Conservation (phyloP, 208 protist genomes). For the Acanthamoeba pearcei region DNA sequence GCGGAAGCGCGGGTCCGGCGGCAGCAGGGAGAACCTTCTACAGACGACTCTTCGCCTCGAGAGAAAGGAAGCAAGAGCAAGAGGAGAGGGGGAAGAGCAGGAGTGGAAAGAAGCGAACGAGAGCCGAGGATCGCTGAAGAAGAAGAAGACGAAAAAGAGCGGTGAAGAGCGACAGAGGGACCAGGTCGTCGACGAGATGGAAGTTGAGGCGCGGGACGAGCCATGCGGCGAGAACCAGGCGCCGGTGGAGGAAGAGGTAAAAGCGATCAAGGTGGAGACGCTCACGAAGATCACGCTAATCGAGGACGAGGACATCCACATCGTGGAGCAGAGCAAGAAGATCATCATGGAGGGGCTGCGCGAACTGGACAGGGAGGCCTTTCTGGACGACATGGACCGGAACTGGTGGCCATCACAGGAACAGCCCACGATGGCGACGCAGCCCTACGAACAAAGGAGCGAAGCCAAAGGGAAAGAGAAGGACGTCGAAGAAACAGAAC, state of each 20-base stretch:
- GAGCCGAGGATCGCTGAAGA: background rate
- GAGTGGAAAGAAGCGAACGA: background rate
- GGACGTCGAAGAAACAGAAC: background rate
- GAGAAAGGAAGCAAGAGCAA: background rate
- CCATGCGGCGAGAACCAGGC: background rate
- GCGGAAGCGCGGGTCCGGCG: background rate
- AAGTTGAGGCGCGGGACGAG: background rate
- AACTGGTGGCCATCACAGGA: background rate
- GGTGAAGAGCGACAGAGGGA: background rate
- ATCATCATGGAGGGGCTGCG: constrained; percentile 18
- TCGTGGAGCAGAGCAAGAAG: background rate
- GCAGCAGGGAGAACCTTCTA: background rate
- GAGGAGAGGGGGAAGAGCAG: background rate
- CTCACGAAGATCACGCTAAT: constrained; percentile 17
- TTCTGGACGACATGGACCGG: constrained; percentile 32
- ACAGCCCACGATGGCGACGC: background rate
- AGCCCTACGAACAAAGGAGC: background rate
- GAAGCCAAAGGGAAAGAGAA: constrained; percentile 5
- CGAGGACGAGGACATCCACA: constrained; percentile 1
- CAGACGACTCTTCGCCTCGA: background rate
- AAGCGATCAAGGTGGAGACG: background rate
- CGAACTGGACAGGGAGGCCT: background rate
- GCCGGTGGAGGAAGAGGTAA: background rate
- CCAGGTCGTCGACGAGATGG: too few relatives aligned
- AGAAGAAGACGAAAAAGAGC: background rate